These are phyloP conservation scores for Xerocomus brunneocitrinus DNA, from an alignment of 768 basidiomycete genomes.

Conservation along the genomic window DNA sequence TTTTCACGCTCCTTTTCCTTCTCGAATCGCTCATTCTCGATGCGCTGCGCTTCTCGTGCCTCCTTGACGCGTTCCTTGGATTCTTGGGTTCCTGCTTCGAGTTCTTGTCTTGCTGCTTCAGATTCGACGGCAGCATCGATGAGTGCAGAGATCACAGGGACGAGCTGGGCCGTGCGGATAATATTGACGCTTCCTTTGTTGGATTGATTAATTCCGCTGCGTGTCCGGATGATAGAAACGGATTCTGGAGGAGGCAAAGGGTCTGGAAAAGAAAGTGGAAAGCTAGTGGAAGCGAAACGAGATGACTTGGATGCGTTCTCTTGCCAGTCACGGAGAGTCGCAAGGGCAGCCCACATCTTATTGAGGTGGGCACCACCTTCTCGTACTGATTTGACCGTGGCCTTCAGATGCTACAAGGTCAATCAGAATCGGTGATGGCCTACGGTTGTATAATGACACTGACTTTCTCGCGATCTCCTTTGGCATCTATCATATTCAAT, in stretches of 20 bases:
- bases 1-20: conserved; percentile 48
- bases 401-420: conserved; percentile 18
- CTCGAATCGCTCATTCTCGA: conserved; percentile 30
- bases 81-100: conserved; percentile 55
- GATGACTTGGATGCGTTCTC: conserved; percentile 17
- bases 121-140: conserved; percentile 48
- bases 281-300: conserved; percentile 8
- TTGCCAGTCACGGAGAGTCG: conserved; percentile 39
- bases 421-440: background rate
- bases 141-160: conserved; percentile 62
- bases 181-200: conserved; percentile 30
- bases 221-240: conserved; percentile 40
- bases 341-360: conserved; percentile 59
- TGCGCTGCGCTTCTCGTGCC: conserved; percentile 43
- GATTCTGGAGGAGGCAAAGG: conserved; percentile 53
- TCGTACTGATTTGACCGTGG: conserved; percentile 49
- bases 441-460: background rate
- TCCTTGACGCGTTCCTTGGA: conserved; percentile 51
- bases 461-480: conserved; percentile 38
- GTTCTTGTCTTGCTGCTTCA: conserved; percentile 47
- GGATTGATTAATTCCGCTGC: conserved; percentile 36
- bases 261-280: conserved; percentile 45
- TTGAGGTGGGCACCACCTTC: conserved; percentile 50
- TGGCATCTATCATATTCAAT: conserved; percentile 47
- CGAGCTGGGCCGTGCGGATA: conserved; percentile 52